These are phyloP conservation scores for Trichoderma gamsii DNA, from an alignment of 495 filamentous ascomycete species.

Conservation along the genomic window DNA sequence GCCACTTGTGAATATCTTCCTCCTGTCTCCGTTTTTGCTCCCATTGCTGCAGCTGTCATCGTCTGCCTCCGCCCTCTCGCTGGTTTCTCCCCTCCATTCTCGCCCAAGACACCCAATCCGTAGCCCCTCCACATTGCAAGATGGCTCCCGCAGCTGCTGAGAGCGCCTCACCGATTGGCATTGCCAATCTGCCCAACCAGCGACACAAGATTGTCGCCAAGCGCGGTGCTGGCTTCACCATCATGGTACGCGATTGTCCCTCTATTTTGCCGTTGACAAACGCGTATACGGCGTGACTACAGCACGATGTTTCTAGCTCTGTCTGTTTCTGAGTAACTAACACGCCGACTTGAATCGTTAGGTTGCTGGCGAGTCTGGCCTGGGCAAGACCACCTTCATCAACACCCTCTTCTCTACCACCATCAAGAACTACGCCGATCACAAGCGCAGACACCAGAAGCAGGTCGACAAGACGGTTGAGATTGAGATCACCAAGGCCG, in stretches of 20 bases:
- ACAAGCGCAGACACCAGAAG: conserved; percentile 96
- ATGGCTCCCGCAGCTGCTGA: conserved; percentile 75
- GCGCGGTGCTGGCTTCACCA: conserved; percentile 96
- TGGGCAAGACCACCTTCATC: conserved; percentile 99
- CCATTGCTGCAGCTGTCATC: conserved; percentile 4
- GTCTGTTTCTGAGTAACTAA: conserved; percentile 27
- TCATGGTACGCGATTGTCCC: conserved; percentile 66
- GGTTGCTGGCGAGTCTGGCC: conserved; percentile 96
- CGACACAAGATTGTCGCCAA: conserved; percentile 99
- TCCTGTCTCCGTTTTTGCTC: background rate
- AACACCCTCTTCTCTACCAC: conserved; percentile 99
- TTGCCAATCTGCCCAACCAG: conserved; percentile 98
- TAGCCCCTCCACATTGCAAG: conserved; percentile 29
- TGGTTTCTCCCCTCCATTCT: conserved; percentile 17
- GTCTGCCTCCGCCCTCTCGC: conserved; percentile 5
- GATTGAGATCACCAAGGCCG: conserved; percentile 99
- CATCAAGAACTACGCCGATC: conserved; percentile 99
- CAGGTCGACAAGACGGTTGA: conserved; percentile 99
- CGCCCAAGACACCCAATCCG: conserved; percentile 18
- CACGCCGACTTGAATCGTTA: conserved; percentile 27
- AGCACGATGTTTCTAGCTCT: background rate
- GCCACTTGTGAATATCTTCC: conserved; percentile 11
- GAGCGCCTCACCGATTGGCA: conserved; percentile 92
- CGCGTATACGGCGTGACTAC: background rate
- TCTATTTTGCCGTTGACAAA: background rate